Evolutionary conservation across 306 rosid species (phyloP), one percentile per base, ranked within the genome.

Genomic region (Medicago truncatula): DNA sequence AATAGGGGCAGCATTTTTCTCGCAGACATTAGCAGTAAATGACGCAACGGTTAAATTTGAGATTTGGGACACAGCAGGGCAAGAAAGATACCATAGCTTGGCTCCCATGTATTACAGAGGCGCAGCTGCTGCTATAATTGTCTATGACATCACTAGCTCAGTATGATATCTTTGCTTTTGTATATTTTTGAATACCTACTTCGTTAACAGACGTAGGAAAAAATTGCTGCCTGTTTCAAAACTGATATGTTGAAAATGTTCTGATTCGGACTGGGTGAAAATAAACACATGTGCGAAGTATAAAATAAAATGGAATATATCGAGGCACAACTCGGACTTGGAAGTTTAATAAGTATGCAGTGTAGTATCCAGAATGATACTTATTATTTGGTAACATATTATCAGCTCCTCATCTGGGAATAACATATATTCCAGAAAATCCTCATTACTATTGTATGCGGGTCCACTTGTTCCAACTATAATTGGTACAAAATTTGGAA

Each of bases 81-180:
- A 87, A 65, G 91, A 87, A 85, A 80, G 91, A 52, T 87, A 87
- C 77, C 91, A 87, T 73, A 87, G 91, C 77, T 75, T 87, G 85
- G 91, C 91, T 80, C 91, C 91, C 68, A 87, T 87, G 91, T 87
- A 87, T 61, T 87, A 87, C 88, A 77, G 91, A 85, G 91, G 91
- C 2, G 91, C 91, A 23, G 91, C 91, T 23, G 91, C 88, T 47
- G 88, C 91, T 76, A 82, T 87, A 81, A 87, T 87, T 59, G 91
- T 85, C 87, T 87, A 87, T 5, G 91, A 87, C 82, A 87, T 87
- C 73, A 87, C 91, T 36, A 87, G 76, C 77, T 1, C 63, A 3
- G 91, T 87, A 84, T 68, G 84, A 53, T 78, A 34, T 60, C 71
- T 82, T 61, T 81, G 4, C 74, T 61, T 77, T 58, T 53, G 53